Evolutionary conservation across 2,329 filamentous ascomycete genomes (phyloP).

Genomic region (Botryosphaeria dothidea): DNA sequence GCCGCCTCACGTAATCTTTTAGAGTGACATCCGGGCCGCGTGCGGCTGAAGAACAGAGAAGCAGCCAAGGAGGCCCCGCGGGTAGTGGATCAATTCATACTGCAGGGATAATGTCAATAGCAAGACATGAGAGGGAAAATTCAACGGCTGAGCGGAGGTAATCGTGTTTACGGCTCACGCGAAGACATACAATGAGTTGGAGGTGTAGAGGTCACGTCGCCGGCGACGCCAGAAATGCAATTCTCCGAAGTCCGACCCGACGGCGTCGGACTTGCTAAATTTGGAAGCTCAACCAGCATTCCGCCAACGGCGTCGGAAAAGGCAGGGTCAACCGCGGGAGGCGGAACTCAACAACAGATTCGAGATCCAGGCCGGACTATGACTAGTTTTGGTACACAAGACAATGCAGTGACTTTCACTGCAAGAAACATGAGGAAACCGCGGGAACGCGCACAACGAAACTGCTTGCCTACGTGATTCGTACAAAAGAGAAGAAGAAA

Average conservation of each 20-base stretch:
- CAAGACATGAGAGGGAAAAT: too few species aligned
- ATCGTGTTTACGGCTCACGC: too few species aligned
- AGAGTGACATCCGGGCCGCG: too few species aligned
- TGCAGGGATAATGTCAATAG: too few species aligned
- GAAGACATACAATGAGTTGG: too few species aligned
- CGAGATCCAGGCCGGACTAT: background rate
- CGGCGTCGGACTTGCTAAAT: background rate
- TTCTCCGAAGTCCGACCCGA: conserved; percentile 5
- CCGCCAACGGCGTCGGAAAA: conserved; percentile 45
- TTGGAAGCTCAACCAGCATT: background rate
- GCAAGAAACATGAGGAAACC: background rate
- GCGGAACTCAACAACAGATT: background rate
- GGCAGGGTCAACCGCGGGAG: conserved; percentile 20
- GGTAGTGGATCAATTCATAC: too few species aligned
- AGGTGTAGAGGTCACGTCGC: too few species aligned
- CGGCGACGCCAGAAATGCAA: background rate
- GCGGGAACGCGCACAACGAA: background rate
- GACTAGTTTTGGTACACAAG: conserved; percentile 4
- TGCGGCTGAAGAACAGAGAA: too few species aligned
- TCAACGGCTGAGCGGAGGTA: too few species aligned
- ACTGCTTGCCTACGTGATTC: background rate
- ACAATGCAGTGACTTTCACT: conserved; percentile 3
- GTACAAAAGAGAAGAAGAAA: background rate
- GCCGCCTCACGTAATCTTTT: too few species aligned
- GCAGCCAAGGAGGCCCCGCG: too few species aligned